Evolutionary conservation across 768 basidiomycete species (phyloP).

Genomic region (Calvatia gigantea): DNA sequence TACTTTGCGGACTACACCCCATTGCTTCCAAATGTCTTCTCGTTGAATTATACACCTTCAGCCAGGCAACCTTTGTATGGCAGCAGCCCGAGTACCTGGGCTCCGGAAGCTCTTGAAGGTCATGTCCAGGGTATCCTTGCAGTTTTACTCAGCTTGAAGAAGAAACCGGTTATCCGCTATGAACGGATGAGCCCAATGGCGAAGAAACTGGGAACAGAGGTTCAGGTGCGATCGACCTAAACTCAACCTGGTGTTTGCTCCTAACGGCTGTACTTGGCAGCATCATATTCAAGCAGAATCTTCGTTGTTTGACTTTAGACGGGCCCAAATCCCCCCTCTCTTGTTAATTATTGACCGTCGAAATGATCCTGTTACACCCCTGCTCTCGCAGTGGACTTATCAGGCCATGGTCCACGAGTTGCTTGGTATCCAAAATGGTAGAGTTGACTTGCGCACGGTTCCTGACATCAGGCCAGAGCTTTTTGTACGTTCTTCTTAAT

Average conservation of each 20-base stretch:
- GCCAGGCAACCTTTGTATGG: slow-evolving; percentile 66
- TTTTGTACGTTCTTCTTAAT: slow-evolving; percentile 45
- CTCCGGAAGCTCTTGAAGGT: slow-evolving; percentile 68
- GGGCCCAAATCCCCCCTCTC: slow-evolving; percentile 84
- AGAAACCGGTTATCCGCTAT: slow-evolving; percentile 92
- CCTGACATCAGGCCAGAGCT: slow-evolving; percentile 87
- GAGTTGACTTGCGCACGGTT: slow-evolving; percentile 80
- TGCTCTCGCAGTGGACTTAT: slow-evolving; percentile 98
- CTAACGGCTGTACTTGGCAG: slow-evolving; percentile 32
- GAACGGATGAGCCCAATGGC: slow-evolving; percentile 93
- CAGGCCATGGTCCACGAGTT: slow-evolving; percentile 99
- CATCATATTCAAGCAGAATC: slow-evolving; percentile 79
- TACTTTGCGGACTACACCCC: slow-evolving; percentile 97
- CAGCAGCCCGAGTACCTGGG: slow-evolving; percentile 69
- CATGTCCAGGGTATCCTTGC: slow-evolving; percentile 79
- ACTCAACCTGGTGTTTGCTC: neutral
- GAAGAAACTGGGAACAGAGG: slow-evolving; percentile 80
- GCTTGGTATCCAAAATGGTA: slow-evolving; percentile 88
- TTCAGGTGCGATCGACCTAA: slow-evolving; percentile 55
- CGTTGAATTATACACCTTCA: slow-evolving; percentile 74
- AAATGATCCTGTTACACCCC: slow-evolving; percentile 95
- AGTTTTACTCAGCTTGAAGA: slow-evolving; percentile 90
- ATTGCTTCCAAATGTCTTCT: slow-evolving; percentile 81
- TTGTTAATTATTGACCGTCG: slow-evolving; percentile 91
- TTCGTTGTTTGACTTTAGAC: slow-evolving; percentile 87